Percentiles rank a stretch among this genome's conserved stretches.
Evolutionary conservation across 2,329 filamentous ascomycete species (phyloP).

Genomic region (Arthrobotrys megalospora): DNA sequence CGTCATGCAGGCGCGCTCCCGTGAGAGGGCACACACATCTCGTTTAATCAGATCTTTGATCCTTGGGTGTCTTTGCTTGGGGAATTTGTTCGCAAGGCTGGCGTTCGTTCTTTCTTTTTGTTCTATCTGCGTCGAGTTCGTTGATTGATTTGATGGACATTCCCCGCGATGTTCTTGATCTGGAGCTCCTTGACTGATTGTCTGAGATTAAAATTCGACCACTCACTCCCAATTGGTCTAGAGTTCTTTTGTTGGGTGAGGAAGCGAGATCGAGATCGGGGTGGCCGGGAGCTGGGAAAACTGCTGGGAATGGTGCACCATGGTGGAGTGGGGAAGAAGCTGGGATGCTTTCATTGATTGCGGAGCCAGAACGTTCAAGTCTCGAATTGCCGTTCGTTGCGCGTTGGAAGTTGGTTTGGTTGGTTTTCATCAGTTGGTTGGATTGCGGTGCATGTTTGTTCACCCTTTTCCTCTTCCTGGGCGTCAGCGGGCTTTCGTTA

Average conservation of each 20-base stretch:
- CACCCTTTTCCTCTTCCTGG: constrained; percentile 5
- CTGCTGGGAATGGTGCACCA: constrained; percentile 29
- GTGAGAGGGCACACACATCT: constrained; percentile 8
- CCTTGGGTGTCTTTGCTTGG: constrained; percentile 9
- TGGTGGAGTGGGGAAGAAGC: constrained; percentile 21
- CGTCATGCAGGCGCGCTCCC: constrained; percentile 28
- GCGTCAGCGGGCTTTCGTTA: constrained; percentile 1
- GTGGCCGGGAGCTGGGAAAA: constrained; percentile 19
- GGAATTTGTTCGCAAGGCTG: constrained; percentile 11
- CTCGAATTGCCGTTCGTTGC: constrained; percentile 8
- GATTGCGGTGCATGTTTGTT: not conserved
- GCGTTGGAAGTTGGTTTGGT: constrained; percentile 23
- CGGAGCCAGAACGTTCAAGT: constrained; percentile 2
- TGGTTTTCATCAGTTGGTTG: constrained; percentile 15
- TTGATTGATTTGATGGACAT: constrained; percentile 13
- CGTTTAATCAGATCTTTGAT: constrained; percentile 23
- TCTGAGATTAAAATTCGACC: constrained; percentile 47
- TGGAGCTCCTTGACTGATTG: constrained; percentile 6
- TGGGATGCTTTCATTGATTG: constrained; percentile 12
- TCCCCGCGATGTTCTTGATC: constrained; percentile 10
- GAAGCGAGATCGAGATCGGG: constrained; percentile 31
- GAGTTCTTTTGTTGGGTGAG: constrained; percentile 23
- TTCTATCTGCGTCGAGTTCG: not conserved
- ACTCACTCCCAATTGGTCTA: constrained; percentile 30
- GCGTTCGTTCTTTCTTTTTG: constrained; percentile 5